Evolutionary conservation across 1,139 yeast genomes (phyloP), one percentile per base, ranked within the genome.

Genomic region (Debaryomyces coudertii): DNA sequence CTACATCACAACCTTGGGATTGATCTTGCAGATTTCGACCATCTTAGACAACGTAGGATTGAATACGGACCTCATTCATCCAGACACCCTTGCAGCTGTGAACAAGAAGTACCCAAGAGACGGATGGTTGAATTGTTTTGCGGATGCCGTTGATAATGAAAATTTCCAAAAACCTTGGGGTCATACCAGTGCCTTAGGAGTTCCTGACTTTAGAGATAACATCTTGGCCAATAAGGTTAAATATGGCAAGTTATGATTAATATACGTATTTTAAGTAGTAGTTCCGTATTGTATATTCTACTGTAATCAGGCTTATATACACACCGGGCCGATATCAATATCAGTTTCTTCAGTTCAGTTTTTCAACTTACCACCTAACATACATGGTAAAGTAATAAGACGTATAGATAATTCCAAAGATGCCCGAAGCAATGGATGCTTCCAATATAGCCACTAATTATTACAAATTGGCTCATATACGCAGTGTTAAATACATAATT

Each of bases 391-490:
- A 36, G 33, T 11, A 18, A 23, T 25, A 16, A 38, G 15, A 28
- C 23, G 34, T 24, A 25, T 25, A 23, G 43, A 36, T 36, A 37
- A 5, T 29, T n/a, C 22, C 27, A 16, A 40, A 8, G 22, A 61
- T 59, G 63, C 43, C 51, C 40, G 66, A 60, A 40, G 54, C 60
- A 33, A 36, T 40, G 12, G 51, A 57, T 46, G 63, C 69, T 45
- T 58, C 69, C 22, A 56, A 53, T 44, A 61, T 71, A 15, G 53
- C 58, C 35, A 73, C 79, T 36, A 74, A 75, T 52, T 73, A 68
- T 59, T 66, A 64, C 52, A 74, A 73, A 54, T 53, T 75, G 45
- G 80, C 74, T 12, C 77, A 71, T 52, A 47, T 74, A 25, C 55
- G 60, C 16, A 52, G 57, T 40, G 62, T 74, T 39, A 60, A 61